phyloP scores from a whole-genome alignment of 139 green algal species.

The Gonium pectorale region DNA sequence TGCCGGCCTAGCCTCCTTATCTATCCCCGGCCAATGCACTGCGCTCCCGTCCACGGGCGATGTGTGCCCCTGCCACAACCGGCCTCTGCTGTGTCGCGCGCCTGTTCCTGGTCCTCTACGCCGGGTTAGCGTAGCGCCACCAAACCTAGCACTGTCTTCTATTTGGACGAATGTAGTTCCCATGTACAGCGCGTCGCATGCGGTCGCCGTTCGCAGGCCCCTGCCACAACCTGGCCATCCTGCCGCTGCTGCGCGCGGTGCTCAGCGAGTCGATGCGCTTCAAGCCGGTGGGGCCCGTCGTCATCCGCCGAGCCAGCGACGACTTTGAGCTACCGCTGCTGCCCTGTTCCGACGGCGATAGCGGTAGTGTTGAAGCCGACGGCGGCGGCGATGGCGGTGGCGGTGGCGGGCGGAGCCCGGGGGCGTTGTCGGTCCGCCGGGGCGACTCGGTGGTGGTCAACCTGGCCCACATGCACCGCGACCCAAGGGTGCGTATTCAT shows the following conservation, averaged over 20 bases:
- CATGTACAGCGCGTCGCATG: no score
- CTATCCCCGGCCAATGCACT: no score
- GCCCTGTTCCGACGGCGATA: background rate
- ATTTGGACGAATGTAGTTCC: no score
- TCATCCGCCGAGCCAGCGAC: conserved; percentile 29
- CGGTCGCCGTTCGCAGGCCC: background rate
- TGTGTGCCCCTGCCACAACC: no score
- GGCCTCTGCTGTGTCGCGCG: no score
- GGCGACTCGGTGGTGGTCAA: conserved; percentile 45
- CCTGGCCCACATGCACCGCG: conserved; percentile 40
- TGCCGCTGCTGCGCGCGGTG: conserved; percentile 19
- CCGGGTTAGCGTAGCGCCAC: no score
- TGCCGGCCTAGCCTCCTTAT: no score
- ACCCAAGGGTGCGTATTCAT: no score
- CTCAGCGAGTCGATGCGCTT: conserved; percentile 42
- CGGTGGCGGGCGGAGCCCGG: background rate
- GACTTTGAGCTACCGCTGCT: background rate
- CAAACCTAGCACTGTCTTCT: no score
- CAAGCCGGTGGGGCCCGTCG: conserved; percentile 46
- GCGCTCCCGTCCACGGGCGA: no score
- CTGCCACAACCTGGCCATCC: background rate
- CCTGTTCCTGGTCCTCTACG: no score
- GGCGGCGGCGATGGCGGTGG: background rate
- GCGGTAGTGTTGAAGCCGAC: background rate
- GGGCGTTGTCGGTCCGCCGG: background rate